These are phyloP conservation scores for Zelonia costaricensis DNA, from an alignment of 208 protist species.

Conservation along the genomic window DNA sequence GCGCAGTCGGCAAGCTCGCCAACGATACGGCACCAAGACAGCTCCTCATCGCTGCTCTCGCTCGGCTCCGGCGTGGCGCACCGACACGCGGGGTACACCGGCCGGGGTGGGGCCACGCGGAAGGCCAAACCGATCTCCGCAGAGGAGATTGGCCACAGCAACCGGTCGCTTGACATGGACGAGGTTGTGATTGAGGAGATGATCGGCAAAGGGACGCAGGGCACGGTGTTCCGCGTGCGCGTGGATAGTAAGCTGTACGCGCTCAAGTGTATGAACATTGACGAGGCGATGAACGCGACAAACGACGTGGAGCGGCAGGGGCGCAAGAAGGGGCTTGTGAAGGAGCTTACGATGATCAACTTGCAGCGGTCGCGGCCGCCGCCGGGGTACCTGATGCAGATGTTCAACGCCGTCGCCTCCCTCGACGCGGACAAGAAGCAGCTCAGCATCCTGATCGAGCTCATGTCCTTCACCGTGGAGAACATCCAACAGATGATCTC, in stretches of 20 bases:
- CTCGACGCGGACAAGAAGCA: slow-evolving; percentile 56
- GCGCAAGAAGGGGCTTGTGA: slow-evolving; percentile 80
- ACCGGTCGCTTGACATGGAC: slow-evolving; percentile 75
- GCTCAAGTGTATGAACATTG: slow-evolving; percentile 84
- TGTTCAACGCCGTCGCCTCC: slow-evolving; percentile 82
- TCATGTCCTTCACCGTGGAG: slow-evolving; percentile 85
- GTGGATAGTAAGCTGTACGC: slow-evolving; percentile 81
- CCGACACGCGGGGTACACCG: slow-evolving; percentile 3
- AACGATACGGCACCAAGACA: slow-evolving; percentile 22
- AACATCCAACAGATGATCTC: slow-evolving; percentile 78
- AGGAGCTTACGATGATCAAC: slow-evolving; percentile 87
- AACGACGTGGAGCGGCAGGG: slow-evolving; percentile 81
- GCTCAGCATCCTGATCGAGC: slow-evolving; percentile 83
- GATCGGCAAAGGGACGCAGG: slow-evolving; percentile 80
- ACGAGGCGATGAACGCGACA: slow-evolving; percentile 65
- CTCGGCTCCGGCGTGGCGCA: slow-evolving; percentile 14
- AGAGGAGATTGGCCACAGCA: slow-evolving; percentile 71
- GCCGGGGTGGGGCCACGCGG: slow-evolving; percentile 8
- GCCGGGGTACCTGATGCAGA: slow-evolving; percentile 73
- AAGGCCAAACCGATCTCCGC: slow-evolving; percentile 39
- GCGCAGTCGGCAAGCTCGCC: slow-evolving; percentile 10
- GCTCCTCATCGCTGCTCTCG: slow-evolving; percentile 33
- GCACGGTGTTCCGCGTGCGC: slow-evolving; percentile 74
- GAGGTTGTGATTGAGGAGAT: slow-evolving; percentile 60
- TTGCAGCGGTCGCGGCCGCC: slow-evolving; percentile 44